Evolutionary conservation across 768 basidiomycete genomes (phyloP).

Genomic region (Psilocybe subaeruginosa): DNA sequence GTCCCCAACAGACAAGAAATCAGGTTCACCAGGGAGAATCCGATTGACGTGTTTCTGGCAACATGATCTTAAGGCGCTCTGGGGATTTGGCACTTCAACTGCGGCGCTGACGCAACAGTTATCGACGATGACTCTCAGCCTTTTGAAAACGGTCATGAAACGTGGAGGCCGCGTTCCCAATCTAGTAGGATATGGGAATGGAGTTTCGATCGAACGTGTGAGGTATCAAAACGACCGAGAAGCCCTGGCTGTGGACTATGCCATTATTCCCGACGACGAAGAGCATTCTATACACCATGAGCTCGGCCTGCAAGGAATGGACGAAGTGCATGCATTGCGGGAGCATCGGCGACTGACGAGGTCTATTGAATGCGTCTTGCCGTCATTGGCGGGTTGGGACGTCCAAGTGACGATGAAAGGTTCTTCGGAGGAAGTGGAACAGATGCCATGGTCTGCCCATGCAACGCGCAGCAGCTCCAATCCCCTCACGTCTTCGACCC

Average conservation of each 20-base stretch:
- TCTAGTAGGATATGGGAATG: constrained; percentile 77
- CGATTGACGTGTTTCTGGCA: constrained; percentile 95
- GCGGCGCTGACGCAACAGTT: constrained; percentile 74
- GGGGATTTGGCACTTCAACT: constrained; percentile 74
- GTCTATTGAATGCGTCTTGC: constrained; percentile 81
- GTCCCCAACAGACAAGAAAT: constrained; percentile 37
- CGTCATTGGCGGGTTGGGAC: constrained; percentile 83
- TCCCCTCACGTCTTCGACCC: constrained; percentile 32
- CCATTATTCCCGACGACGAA: constrained; percentile 78
- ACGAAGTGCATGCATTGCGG: constrained; percentile 64
- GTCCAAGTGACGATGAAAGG: constrained; percentile 78
- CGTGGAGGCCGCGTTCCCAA: constrained; percentile 78
- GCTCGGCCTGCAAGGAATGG: constrained; percentile 47
- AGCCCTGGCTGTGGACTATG: constrained; percentile 81
- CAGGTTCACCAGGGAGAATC: constrained; percentile 40
- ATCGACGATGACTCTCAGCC: constrained; percentile 80
- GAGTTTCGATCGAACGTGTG: constrained; percentile 78
- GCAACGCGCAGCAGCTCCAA: constrained; percentile 53
- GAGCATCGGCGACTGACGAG: constrained; percentile 74
- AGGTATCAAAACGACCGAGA: constrained; percentile 84
- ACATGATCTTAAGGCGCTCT: constrained; percentile 86
- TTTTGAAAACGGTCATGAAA: constrained; percentile 80
- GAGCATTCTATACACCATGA: constrained; percentile 36
- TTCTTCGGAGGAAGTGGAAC: constrained; percentile 71
- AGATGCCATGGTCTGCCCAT: constrained; percentile 72